Conservation (phyloP, 441 rosid species). For the Pelargonium myrrhifolium region DNA sequence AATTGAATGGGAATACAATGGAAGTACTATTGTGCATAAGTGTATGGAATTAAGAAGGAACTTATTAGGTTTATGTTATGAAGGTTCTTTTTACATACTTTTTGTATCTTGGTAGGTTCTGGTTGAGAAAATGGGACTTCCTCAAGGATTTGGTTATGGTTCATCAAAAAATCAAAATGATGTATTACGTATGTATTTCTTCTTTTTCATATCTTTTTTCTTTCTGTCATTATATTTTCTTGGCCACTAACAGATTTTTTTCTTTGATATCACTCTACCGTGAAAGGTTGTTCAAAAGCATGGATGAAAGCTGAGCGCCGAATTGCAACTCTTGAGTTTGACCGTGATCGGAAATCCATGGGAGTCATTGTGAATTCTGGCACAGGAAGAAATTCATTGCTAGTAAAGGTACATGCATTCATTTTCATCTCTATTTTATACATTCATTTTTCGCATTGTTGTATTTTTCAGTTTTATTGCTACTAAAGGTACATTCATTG, state of each 20-base stretch:
- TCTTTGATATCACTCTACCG: constrained; percentile 1
- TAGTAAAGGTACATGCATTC: constrained; percentile 46
- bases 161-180: constrained; percentile 21
- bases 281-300: constrained; percentile 56
- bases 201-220: constrained; percentile 5
- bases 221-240: constrained; percentile 8
- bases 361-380: constrained; percentile 83
- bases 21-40: neutral
- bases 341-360: constrained; percentile 91
- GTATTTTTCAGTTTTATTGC: neutral
- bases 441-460: neutral
- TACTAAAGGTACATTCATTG: neutral
- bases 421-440: neutral
- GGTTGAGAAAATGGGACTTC: constrained; percentile 90
- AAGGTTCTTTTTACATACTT: neutral
- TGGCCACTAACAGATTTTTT: constrained; percentile 6
- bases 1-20: neutral
- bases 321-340: constrained; percentile 90
- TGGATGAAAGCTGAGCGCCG: constrained; percentile 68
- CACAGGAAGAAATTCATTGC: constrained; percentile 58
- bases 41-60: neutral
- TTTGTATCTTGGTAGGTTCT: constrained; percentile 42
- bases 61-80: neutral
- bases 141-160: constrained; percentile 28
- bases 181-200: constrained; percentile 39